Percentiles rank a stretch among this genome's conserved stretches.
These are phyloP conservation scores for Saccharomycopsis lassenensis DNA, from an alignment of 805 yeast genomes.

Conservation along the genomic window DNA sequence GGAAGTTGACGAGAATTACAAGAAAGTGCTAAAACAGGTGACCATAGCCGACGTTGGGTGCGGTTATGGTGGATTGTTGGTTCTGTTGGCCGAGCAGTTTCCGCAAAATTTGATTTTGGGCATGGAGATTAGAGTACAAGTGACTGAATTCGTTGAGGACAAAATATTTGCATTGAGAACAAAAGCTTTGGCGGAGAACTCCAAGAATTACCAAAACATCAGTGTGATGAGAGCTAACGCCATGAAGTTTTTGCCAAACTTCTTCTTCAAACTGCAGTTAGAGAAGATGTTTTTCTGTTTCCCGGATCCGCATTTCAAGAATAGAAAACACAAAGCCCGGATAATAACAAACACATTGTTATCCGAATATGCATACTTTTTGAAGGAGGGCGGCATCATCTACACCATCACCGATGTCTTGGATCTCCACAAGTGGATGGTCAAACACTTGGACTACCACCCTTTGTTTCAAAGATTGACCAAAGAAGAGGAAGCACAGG, in stretches of 20 bases:
- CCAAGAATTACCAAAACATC: slow-evolving; percentile 61
- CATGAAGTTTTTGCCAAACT: slow-evolving; percentile 94
- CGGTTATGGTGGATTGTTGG: slow-evolving; percentile 89
- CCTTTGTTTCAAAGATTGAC: slow-evolving; percentile 79
- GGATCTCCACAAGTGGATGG: slow-evolving; percentile 96
- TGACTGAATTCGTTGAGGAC: slow-evolving; percentile 93
- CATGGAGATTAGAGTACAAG: slow-evolving; percentile 97
- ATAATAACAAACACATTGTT: slow-evolving; percentile 82
- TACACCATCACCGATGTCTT: slow-evolving; percentile 94
- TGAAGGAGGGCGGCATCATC: slow-evolving; percentile 76
- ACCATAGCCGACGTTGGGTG: slow-evolving; percentile 96
- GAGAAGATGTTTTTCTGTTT: slow-evolving; percentile 94
- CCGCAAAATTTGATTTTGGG: slow-evolving; percentile 74
- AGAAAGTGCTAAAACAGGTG: slow-evolving; percentile 40
- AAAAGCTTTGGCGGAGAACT: slow-evolving; percentile 26
- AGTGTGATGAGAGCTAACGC: slow-evolving; percentile 91
- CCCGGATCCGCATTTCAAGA: slow-evolving; percentile 99
- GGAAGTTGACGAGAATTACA: slow-evolving; percentile 1
- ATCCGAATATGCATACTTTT: slow-evolving; percentile 84
- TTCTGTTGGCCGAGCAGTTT: slow-evolving; percentile 66
- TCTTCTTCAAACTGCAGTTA: slow-evolving; percentile 72
- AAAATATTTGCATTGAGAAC: slow-evolving; percentile 81
- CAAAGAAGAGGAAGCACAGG: slow-evolving; percentile 69
- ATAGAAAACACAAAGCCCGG: slow-evolving; percentile 94
- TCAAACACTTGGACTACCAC: slow-evolving; percentile 76